Evolutionary conservation across 2,329 filamentous ascomycete species (phyloP), one percentile per base, ranked within the genome.

Genomic region (Fusarium armeniacum): DNA sequence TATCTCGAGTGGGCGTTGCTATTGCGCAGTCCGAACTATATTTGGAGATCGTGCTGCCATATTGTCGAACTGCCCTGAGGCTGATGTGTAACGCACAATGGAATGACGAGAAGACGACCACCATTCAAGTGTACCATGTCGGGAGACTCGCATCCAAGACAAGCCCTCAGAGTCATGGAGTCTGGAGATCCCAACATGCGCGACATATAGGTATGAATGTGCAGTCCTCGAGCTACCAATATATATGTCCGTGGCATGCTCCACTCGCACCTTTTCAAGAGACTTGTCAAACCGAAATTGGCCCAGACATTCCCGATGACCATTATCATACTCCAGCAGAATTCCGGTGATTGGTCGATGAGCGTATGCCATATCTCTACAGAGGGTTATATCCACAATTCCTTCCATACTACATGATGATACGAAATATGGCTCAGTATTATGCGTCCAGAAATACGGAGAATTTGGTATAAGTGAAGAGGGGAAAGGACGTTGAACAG

Each of bases 331-430:
- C 22, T 36, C 33, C 8, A 69, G 18, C 16, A 69, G 16, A 5
- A 63, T 53, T 2, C 54, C 58, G 2, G 33, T 38, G 13, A 68
- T 59, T 8, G 54, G 62, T 16, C 24, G 38, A 56, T 66, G 58
- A 15, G 15, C 22, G 26, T 47, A 5, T 45, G 32, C 38, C 32
- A 41, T 11, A 45, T 68, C 58, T 50, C 58, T 66, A 10, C 65
- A 63, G n/a, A 68, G 45, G 38, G 36, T 57, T 18, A 68, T 43
- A 28, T 53, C 43, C 35, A 57, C 22, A 11, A 63, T 24, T 4
- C 58, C 62, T 45, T 59, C 20, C 50, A 66, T 63, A 12, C 12
- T 57, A 32, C 58, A 66, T 16, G 53, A 68, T 32, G 62, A 68
- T 28, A 68, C 45, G 5, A 68, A 59, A 51, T 54, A 63, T 24